These are phyloP conservation scores for Trichoderma sp. DNA, from an alignment of 2,329 filamentous ascomycete genomes.

Conservation along the genomic window DNA sequence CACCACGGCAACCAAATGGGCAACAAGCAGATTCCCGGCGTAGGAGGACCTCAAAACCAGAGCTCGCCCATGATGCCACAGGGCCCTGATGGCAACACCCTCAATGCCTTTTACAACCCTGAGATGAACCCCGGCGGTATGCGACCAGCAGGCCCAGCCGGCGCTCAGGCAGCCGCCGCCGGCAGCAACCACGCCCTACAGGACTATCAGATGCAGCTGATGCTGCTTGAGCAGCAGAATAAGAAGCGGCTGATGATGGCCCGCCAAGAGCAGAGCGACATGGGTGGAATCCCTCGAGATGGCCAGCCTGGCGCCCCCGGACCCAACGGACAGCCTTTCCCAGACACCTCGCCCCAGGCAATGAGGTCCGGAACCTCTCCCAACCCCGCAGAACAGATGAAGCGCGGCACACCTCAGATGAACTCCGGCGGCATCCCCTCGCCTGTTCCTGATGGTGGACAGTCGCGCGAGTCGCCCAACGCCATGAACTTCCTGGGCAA, in stretches of 20 bases:
- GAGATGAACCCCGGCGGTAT: constrained; percentile 63
- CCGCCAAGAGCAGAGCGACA: constrained; percentile 72
- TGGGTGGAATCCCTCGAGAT: constrained; percentile 50
- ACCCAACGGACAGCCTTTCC: constrained; percentile 64
- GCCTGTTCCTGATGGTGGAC: constrained; percentile 67
- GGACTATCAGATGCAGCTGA: constrained; percentile 88
- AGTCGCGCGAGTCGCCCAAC: constrained; percentile 66
- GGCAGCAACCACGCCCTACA: constrained; percentile 77
- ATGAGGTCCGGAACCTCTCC: constrained; percentile 71
- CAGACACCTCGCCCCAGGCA: constrained; percentile 69
- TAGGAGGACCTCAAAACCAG: constrained; percentile 70
- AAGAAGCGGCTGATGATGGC: constrained; percentile 86
- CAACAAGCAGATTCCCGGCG: constrained; percentile 75
- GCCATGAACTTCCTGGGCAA: constrained; percentile 64
- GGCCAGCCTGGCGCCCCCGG: constrained; percentile 55
- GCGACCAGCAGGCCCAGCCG: constrained; percentile 47
- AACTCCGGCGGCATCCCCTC: constrained; percentile 68
- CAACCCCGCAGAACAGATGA: constrained; percentile 77
- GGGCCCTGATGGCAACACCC: constrained; percentile 63
- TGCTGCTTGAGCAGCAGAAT: constrained; percentile 84
- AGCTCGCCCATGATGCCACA: constrained; percentile 80
- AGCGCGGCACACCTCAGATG: constrained; percentile 75
- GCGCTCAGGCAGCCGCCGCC: constrained; percentile 39
- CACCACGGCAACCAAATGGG: constrained; percentile 78
- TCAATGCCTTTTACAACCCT: constrained; percentile 64